Evolutionary conservation across 306 rosid genomes (phyloP), one percentile per base, ranked within the genome.

Genomic region (Hippophae rhamnoides): DNA sequence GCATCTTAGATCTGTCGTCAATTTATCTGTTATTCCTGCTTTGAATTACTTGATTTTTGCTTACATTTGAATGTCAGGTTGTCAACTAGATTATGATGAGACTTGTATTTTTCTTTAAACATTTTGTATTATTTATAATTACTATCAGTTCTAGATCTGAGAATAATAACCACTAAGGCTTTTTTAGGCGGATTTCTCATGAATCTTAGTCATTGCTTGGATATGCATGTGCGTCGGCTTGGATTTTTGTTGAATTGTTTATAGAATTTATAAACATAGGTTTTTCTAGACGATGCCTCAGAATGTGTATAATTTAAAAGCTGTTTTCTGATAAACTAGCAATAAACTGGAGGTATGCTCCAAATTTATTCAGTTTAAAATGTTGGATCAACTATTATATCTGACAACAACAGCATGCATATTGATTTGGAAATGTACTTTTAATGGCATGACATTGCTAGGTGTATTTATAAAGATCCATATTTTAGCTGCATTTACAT

Each of bases 1-100:
- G 2, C 41, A 14, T 3, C 55, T 60, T 69, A 74, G 85, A 87
- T 80, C 86, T 73, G 41, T 31, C 38, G 38, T 31, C 5, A 31
- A 31, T 31, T 2, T 31, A 2, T 31, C 4, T 31, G 38, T 4
- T 31, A 2, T 31, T 2, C 38, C 38, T 31, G 38, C 38, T 31
- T 31, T 31, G 5, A 31, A 31, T 31, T 31, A 4, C 5, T 31
- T 31, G 3, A 7, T 63, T 46, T 53, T 60, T 59, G 52, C 54
- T 41, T 40, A 8, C n/a, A 12, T 27, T 26, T 9, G 3, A 51
- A 43, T 10, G 11, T 14, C 10, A 5, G 10, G 43, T 12, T 49
- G 8, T 14, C 6, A 12, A 23, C 5, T 5, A 9, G 13, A 49
- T 12, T 13, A 5, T 49, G 5, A 3, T 3, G 23, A 31, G 7